Base-by-base conservation (phyloP, 768 basidiomycete species). In the Leccinum boreale region DNA sequence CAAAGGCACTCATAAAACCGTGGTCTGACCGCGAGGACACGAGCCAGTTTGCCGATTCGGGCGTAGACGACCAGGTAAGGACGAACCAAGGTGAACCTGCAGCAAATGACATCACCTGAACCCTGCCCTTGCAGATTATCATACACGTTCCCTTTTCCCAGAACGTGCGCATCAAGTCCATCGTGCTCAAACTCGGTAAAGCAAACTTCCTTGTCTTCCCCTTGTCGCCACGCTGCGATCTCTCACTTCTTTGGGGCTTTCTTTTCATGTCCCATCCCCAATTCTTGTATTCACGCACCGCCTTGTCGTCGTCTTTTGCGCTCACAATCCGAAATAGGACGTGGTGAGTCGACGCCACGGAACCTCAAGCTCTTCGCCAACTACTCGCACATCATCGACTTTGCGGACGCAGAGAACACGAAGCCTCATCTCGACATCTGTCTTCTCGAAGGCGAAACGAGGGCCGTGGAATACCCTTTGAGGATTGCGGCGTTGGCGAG, bases 11-110 rank as follows among this genome's bases (percentile, higher is more conserved):
- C 36, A 87, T 94, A 59, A 94, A 94, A 71, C 84, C 87, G 3
- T 94, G 92, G 92, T 81, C 86, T 56, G 78, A 89, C 63, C 77
- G 91, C 47, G 89, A 93, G 23, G 84, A 87, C 51, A 85, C 81
- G 11, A 73, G 72, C 3, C 79, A 77, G 61, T 92, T 75, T 59
- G 85, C 84, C 14, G 87, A 93, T 19, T 92, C 91, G 0, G 86
- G 84, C 31, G 91, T 92, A 14, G 92, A 94, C 62, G 91, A 94
- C 67, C 90, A 94, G 81, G 91, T 89, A 59, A 50, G 77, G 58
- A 31, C 24, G 47, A 59, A 44, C 57, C 26, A 56, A 45, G 42
- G 45, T n/a, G 54, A 39, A 14, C 54, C 49, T 15, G 21, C 15
- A 36, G n/a, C 44, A 53, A 49, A 35, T 53, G 53, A 65, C 53